Conservation (phyloP, 257 asterid genomes). For the Salvia splendens region DNA sequence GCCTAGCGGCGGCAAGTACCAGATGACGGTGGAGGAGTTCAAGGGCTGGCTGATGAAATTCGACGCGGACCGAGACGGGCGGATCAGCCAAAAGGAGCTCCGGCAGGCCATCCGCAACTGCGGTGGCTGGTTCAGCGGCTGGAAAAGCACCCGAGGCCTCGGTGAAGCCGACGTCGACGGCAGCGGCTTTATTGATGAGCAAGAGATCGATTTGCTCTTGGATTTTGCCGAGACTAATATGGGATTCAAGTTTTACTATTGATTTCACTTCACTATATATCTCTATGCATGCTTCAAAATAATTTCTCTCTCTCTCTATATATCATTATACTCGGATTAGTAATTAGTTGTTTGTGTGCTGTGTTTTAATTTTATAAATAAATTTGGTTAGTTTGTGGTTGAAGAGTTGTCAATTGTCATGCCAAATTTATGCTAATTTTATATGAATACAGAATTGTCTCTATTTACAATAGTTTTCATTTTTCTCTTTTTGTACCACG, state of each 20-base stretch:
- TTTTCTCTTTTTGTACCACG: no score
- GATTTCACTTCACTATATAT: background rate
- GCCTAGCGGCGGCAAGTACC: slow-evolving; percentile 32
- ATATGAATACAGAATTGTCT: no score
- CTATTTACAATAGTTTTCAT: no score
- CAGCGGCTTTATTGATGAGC: slow-evolving; percentile 41
- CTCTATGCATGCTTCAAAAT: no score
- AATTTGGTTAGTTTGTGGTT: no score
- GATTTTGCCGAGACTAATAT: slow-evolving; percentile 41
- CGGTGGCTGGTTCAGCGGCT: slow-evolving; percentile 40
- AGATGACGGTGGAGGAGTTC: slow-evolving; percentile 51
- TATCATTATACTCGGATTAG: no score
- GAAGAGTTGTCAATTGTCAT: no score
- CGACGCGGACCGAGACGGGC: slow-evolving; percentile 41
- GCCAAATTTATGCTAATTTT: no score
- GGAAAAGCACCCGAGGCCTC: slow-evolving; percentile 46
- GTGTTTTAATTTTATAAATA: no score
- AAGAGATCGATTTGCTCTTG: slow-evolving; percentile 44
- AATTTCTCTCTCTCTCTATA: no score
- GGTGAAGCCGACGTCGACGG: slow-evolving; percentile 33
- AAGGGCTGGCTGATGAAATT: slow-evolving; percentile 44
- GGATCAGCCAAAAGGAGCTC: slow-evolving; percentile 48
- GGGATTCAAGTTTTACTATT: slow-evolving; percentile 40
- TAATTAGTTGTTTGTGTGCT: no score
- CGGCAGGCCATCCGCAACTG: slow-evolving; percentile 43